These are phyloP conservation scores for Dorcoceras hygrometricum DNA, from an alignment of 257 asterid genomes.

Conservation along the genomic window DNA sequence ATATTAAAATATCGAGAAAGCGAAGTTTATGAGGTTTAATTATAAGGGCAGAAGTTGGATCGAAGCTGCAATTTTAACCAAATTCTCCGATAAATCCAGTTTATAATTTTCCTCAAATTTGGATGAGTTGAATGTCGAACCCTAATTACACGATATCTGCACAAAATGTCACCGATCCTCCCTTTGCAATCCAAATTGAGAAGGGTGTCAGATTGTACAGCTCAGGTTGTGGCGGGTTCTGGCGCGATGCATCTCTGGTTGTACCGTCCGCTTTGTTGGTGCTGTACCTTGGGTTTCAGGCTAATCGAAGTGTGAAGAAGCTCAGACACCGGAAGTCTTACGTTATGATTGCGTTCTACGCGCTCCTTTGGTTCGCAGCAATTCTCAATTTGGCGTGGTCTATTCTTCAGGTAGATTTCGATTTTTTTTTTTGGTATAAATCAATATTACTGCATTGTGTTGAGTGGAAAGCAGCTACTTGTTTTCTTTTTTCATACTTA, in stretches of 20 bases:
- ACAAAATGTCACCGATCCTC: conserved; percentile 30
- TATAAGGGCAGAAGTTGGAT: neutral
- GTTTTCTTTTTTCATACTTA: neutral
- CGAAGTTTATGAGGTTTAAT: too few species aligned
- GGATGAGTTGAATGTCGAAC: conserved; percentile 33
- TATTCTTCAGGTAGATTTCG: conserved; percentile 61
- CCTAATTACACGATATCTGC: conserved; percentile 39
- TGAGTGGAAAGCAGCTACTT: neutral
- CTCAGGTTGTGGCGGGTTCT: conserved; percentile 59
- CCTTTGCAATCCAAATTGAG: conserved; percentile 21
- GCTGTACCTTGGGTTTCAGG: conserved; percentile 74
- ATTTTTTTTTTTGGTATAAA: neutral
- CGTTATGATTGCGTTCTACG: conserved; percentile 83
- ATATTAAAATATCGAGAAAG: too few species aligned
- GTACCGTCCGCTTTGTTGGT: conserved; percentile 69
- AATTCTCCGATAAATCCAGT: neutral
- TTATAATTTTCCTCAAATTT: too few species aligned
- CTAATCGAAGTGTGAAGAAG: conserved; percentile 67
- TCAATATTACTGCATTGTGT: conserved; percentile 6
- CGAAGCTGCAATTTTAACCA: neutral
- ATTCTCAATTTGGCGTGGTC: conserved; percentile 79
- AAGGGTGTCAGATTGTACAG: conserved; percentile 35
- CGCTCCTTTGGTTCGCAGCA: conserved; percentile 72
- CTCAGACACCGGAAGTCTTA: conserved; percentile 66
- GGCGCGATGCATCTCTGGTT: conserved; percentile 71